Evolutionary conservation across 192 early-diverging fungal genomes (phyloP).

Genomic region (Linnemannia zychae): DNA sequence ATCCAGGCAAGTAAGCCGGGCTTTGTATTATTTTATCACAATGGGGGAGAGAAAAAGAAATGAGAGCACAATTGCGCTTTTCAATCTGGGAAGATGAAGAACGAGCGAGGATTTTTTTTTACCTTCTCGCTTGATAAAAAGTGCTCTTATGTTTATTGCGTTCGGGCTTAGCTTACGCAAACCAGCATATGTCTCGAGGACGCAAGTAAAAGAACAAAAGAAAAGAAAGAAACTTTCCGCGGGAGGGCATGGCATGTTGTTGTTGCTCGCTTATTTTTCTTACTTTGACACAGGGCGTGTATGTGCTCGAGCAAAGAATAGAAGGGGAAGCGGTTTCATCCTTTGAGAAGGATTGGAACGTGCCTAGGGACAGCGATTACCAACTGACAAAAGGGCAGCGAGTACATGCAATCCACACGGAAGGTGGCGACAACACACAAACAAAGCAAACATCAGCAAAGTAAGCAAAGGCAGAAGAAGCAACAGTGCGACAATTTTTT

Average conservation of each 20-base stretch:
- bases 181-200: not conserved
- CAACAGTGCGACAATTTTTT: too few species aligned
- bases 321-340: not conserved
- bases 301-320: not conserved
- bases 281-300: not conserved
- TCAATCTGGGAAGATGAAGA: not conserved
- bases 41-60: not conserved
- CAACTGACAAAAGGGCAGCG: too few species aligned
- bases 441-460: too few species aligned
- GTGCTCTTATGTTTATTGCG: not conserved
- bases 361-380: too few species aligned
- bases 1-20: not conserved
- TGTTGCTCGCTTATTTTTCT: not conserved
- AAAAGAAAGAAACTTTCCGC: constrained; percentile 17
- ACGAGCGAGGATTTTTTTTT: not conserved
- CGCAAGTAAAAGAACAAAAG: not conserved
- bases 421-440: too few species aligned
- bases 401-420: too few species aligned
- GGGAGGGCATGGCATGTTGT: constrained; percentile 5
- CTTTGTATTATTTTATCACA: constrained; percentile 9
- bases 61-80: not conserved
- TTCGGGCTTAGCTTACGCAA: constrained; percentile 30
- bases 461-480: too few species aligned
- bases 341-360: not conserved
- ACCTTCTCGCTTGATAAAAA: not conserved